A percentile compares a stretch with the other conserved stretches of the same genome.
Evolutionary conservation across 2,329 filamentous ascomycete genomes (phyloP).

Genomic region (Phialocephala sp.): DNA sequence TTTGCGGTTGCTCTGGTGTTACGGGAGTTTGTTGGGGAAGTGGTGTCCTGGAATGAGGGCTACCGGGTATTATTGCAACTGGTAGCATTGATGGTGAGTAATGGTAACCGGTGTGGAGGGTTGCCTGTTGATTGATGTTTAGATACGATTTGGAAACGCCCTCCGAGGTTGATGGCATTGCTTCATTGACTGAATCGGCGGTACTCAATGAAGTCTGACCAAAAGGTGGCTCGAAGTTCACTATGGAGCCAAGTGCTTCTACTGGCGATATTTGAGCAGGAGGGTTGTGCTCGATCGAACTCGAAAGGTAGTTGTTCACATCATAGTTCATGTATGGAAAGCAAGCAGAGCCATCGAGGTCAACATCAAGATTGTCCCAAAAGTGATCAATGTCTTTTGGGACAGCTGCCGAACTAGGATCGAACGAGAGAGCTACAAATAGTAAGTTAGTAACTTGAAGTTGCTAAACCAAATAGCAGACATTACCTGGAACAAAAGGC

Average conservation of each 20-base stretch:
- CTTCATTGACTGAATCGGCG: too few species aligned
- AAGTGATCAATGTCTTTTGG: neutral
- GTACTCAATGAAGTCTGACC: neutral
- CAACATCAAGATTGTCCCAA: neutral
- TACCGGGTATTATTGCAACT: neutral
- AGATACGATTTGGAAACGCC: too few species aligned
- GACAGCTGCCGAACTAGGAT: too few species aligned
- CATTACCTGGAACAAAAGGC: neutral
- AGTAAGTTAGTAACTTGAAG: too few species aligned
- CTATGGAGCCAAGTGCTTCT: neutral
- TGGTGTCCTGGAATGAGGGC: neutral
- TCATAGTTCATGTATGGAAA: neutral
- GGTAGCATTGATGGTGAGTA: neutral
- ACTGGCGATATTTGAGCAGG: neutral
- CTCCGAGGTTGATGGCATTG: too few species aligned
- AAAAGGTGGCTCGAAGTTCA: neutral
- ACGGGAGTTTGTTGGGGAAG: neutral
- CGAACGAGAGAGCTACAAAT: too few species aligned
- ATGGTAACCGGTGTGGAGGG: too few species aligned
- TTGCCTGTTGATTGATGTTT: too few species aligned
- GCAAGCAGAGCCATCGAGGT: neutral
- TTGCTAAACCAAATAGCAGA: too few species aligned
- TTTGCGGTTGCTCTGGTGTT: neutral
- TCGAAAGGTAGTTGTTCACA: neutral
- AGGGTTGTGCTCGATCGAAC: neutral